Evolutionary conservation across 2,329 filamentous ascomycete genomes (phyloP), one percentile per base, ranked within the genome.

Genomic region (Epichloe typhina): DNA sequence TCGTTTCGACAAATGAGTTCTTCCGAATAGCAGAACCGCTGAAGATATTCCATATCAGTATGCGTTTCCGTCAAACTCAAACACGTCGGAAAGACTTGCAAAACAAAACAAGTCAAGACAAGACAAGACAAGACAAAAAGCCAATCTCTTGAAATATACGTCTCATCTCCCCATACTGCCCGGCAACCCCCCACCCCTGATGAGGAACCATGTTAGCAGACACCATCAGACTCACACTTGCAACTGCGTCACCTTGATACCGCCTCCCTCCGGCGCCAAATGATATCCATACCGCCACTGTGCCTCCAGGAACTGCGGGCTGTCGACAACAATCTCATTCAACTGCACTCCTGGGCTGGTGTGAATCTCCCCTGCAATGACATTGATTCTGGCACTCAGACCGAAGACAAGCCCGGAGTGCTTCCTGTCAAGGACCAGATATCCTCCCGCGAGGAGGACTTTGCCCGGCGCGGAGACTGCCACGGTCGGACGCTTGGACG

Each of bases 391-490:
- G 43, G 83, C 80, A 61, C 78, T 78, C 51, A 86, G 76, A 33
- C 82, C 82, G 61, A 84, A 77, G 54, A 88, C 77, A 50, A 88
- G 69, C 31, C 84, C 91, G 3, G 86, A 93, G 68, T 96, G 89
- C 54, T 78, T 74, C 54, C 87, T 82, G 71, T 97, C 91, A 44
- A 98, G 82, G 21, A 96, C 91, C 44, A 97, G 82, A 69, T 97
- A 98, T 54, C 93, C 93, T 56, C 93, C 93, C 4, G 91, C 88
- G 50, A 97, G 79, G 56, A 98, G 79, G 54, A 98, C 93, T 73
- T 98, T 98, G 59, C 93, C 93, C 17, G 93, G 93, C 21, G 93
- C 91, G 55, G 93, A 97, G 57, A 95, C 80, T 62, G 83, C 84
- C 46, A 69, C 61, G 46, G 71, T 69, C 54, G 66, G 64, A 60